Conservation (phyloP, 2,329 filamentous ascomycete genomes). For the Drechslerella dactyloides region DNA sequence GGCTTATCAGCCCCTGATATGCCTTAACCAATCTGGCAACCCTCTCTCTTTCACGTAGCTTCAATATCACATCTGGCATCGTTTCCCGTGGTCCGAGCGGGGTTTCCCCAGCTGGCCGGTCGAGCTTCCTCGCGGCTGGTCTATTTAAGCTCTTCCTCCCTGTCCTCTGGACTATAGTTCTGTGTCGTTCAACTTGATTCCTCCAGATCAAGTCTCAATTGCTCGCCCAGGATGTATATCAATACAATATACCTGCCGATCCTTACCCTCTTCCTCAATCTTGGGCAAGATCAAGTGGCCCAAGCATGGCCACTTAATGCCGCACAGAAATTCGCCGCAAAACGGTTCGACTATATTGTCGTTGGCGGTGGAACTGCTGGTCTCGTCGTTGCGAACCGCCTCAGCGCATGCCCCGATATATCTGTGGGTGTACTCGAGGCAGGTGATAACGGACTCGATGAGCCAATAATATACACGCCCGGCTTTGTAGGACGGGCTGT, state of each 20-base stretch:
- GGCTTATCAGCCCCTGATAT: too few species aligned
- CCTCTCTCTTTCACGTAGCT: too few species aligned
- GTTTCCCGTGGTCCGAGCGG: too few species aligned
- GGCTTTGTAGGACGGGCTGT: constrained; percentile 38
- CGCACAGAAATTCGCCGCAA: constrained; percentile 8
- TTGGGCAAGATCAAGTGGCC: constrained; percentile 18
- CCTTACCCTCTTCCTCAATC: constrained; percentile 32
- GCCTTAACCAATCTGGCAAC: too few species aligned
- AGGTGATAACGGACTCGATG: constrained; percentile 20
- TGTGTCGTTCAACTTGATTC: constrained; percentile 6
- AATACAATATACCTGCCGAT: constrained; percentile 22
- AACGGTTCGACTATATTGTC: constrained; percentile 61
- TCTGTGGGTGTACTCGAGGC: constrained; percentile 45
- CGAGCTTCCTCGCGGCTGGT: too few species aligned
- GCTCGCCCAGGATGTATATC: constrained; percentile 33
- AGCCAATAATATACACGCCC: constrained; percentile 33
- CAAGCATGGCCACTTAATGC: not conserved
- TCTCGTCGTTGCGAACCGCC: constrained; percentile 61
- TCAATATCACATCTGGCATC: too few species aligned
- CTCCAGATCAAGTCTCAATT: constrained; percentile 12
- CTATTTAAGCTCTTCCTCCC: not conserved
- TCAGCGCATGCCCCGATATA: constrained; percentile 54
- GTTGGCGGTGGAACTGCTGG: constrained; percentile 63
- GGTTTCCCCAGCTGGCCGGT: too few species aligned
- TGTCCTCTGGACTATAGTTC: constrained; percentile 13